Evolutionary conservation across 106 monocot species (phyloP), one percentile per base, ranked within the genome.

Genomic region (Acorus calamus): DNA sequence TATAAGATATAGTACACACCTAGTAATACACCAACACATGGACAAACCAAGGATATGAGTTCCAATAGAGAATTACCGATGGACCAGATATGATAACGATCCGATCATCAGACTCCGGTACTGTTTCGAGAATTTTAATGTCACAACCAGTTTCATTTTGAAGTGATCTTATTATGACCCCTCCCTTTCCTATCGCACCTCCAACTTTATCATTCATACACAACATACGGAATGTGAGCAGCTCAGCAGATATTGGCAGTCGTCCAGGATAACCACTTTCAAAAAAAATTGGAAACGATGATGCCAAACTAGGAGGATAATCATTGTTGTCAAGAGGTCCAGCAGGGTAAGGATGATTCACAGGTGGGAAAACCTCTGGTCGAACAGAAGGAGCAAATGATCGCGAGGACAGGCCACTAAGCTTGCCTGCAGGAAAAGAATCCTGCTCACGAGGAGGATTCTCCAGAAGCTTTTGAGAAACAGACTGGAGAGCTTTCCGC

Each of bases 161-260:
- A 70, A 96, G 74, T 61, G 59, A 66, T 75, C 66, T 96, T 0
- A 96, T 66, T 65, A 85, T 77, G 63, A 67, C 80, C 56, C 96
- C 96, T 49, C 82, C 96, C 58, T 79, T 96, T 54, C 96, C 96
- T 46, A 96, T 96, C 55, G 91, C 69, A 62, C 85, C 74, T 44
- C 96, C 91, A 72, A 88, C 87, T 53, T 87, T 90, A 56, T 87
- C 96, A 68, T 78, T 80, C 44, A 79, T 69, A 61, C 96, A 96
- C 54, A 96, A 59, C 50, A 96, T 48, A 66, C 82, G 71, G 56
- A 71, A 96, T 11, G 76, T 65, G 4, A 96, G 64, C 52, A 54
- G 53, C 55, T 96, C 96, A 12, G 80, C 69, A 57, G 84, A 43
- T 58, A 79, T 57, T 62, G 14, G 73, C 12, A 74, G 42, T 8